phyloP scores from a whole-genome alignment of 83 land plant genomes.

The Picea abies region DNA sequence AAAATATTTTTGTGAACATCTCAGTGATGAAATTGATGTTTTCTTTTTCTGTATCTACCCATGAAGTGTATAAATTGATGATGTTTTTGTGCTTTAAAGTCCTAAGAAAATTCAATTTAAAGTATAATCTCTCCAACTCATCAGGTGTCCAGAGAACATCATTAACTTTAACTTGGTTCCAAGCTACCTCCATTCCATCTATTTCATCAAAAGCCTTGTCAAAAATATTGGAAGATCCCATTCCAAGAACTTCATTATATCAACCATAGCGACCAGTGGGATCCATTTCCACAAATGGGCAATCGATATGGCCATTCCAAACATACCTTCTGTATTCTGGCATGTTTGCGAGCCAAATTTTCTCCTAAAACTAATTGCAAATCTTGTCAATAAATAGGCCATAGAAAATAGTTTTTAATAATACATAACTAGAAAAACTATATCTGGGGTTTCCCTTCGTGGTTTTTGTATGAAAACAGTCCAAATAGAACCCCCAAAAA shows the following conservation, averaged over 20 bases:
- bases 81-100: constrained; percentile 50
- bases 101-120: constrained; percentile 52
- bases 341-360: neutral
- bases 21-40: constrained; percentile 67
- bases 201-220: constrained; percentile 57
- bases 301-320: constrained; percentile 14
- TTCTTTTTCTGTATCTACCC: constrained; percentile 40
- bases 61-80: constrained; percentile 47
- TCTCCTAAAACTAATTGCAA: neutral
- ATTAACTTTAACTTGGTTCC: constrained; percentile 51
- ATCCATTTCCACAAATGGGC: constrained; percentile 62
- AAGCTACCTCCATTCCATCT: constrained; percentile 65
- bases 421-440: constrained; percentile 15
- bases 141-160: constrained; percentile 39
- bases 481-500: constrained; percentile 70
- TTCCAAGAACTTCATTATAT: too few species aligned
- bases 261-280: constrained; percentile 81
- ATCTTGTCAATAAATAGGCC: neutral
- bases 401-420: too few species aligned
- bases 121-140: constrained; percentile 43
- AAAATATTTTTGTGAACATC: constrained; percentile 58
- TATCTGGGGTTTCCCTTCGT: constrained; percentile 69
- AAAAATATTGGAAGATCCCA: too few species aligned
- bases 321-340: neutral
- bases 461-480: constrained; percentile 64